Conservation (phyloP, 1,284 basidiomycete species). For the Volvariella surrecta region DNA sequence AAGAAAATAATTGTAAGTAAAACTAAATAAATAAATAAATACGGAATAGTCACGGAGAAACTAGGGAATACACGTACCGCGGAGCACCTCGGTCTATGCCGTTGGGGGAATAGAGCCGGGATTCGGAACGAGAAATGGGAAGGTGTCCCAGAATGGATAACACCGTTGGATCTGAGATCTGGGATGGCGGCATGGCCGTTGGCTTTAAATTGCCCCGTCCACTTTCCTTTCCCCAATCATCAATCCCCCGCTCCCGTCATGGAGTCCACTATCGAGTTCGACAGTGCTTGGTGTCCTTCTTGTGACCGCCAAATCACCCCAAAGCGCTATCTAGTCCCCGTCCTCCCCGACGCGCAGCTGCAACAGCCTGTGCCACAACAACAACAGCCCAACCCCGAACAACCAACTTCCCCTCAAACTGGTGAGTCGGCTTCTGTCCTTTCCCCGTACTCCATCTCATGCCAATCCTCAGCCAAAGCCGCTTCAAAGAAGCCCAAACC, state of each 20-base stretch:
- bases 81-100: slow-evolving; percentile 19
- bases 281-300: slow-evolving; percentile 66
- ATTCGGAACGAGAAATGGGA: slow-evolving; percentile 17
- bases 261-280: slow-evolving; percentile 38
- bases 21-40: slow-evolving; percentile 1
- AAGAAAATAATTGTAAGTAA: not conserved
- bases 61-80: slow-evolving; percentile 13
- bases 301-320: slow-evolving; percentile 66
- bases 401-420: slow-evolving; percentile 21
- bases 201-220: slow-evolving; percentile 7
- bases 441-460: not conserved
- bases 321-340: slow-evolving; percentile 47
- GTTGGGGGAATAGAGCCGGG: slow-evolving; percentile 16
- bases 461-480: slow-evolving; percentile 4
- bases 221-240: slow-evolving; percentile 15
- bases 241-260: slow-evolving; percentile 20
- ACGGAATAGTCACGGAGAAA: not conserved
- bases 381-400: slow-evolving; percentile 9
- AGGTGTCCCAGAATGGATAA: slow-evolving; percentile 4
- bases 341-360: slow-evolving; percentile 19
- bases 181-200: slow-evolving; percentile 9
- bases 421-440: slow-evolving; percentile 26
- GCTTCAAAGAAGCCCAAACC: not conserved
- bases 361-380: slow-evolving; percentile 22
- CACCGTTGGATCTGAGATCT: slow-evolving; percentile 12